Conservation (phyloP, 192 early-diverging fungal species). For the Paraglomus occultum region DNA sequence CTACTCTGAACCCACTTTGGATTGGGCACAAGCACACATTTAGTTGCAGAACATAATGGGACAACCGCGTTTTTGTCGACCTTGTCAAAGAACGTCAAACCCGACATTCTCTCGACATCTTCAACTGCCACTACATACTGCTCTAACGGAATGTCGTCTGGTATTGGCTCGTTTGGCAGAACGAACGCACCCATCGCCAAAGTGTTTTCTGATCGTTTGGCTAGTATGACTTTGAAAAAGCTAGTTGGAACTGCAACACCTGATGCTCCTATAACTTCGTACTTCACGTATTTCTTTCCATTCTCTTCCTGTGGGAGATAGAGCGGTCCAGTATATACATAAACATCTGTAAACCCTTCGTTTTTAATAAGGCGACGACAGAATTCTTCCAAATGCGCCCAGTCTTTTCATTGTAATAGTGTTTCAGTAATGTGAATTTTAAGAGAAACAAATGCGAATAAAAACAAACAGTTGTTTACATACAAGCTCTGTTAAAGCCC, state of each 20-base stretch:
- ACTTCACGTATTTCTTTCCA: constrained; percentile 74
- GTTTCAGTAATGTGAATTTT: neutral
- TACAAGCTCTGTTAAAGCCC: constrained; percentile 89
- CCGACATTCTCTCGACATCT: constrained; percentile 65
- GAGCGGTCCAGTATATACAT: constrained; percentile 84
- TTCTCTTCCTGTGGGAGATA: constrained; percentile 73
- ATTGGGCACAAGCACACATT: constrained; percentile 17
- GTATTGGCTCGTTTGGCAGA: constrained; percentile 77
- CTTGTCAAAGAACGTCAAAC: constrained; percentile 69
- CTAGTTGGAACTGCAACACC: constrained; percentile 91
- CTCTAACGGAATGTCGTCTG: constrained; percentile 59
- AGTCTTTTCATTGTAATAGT: constrained; percentile 48
- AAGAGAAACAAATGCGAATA: neutral
- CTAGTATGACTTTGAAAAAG: constrained; percentile 90
- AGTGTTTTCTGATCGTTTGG: constrained; percentile 44
- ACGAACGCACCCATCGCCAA: constrained; percentile 73
- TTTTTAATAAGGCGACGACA: constrained; percentile 63
- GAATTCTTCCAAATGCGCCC: constrained; percentile 86
- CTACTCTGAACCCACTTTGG: constrained; percentile 8
- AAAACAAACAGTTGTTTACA: constrained; percentile 18
- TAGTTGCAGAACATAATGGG: constrained; percentile 4
- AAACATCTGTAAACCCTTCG: constrained; percentile 71
- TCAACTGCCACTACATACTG: constrained; percentile 74
- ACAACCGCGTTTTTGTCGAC: constrained; percentile 30
- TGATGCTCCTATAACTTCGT: constrained; percentile 89